Percentiles rank a stretch among this genome's conserved stretches.
These are phyloP conservation scores for Aspergillus sp. DNA, from an alignment of 2,329 filamentous ascomycete species.

Conservation along the genomic window DNA sequence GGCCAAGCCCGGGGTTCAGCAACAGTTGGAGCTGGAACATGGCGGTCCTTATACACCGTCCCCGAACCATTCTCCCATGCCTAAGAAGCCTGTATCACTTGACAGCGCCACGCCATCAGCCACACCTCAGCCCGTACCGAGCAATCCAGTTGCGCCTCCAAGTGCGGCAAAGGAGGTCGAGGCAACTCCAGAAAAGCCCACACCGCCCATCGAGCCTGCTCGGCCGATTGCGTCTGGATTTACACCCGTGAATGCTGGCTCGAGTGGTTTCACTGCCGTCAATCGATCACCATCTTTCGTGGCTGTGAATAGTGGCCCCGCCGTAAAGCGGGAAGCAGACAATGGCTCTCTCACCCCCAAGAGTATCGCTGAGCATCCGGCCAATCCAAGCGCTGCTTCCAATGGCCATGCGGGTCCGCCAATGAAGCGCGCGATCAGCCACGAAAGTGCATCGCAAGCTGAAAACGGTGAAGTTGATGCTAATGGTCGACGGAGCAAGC, in stretches of 20 bases:
- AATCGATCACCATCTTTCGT: slow-evolving; percentile 53
- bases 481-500: slow-evolving; percentile 81
- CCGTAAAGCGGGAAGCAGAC: slow-evolving; percentile 56
- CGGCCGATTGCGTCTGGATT: slow-evolving; percentile 56
- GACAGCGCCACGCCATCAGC: slow-evolving; percentile 50
- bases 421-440: slow-evolving; percentile 76
- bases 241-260: slow-evolving; percentile 68
- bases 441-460: slow-evolving; percentile 49
- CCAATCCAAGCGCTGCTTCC: slow-evolving; percentile 58
- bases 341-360: slow-evolving; percentile 62
- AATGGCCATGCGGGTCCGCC: slow-evolving; percentile 58
- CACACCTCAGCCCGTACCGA: slow-evolving; percentile 66
- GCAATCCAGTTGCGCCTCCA: slow-evolving; percentile 58
- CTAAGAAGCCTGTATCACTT: slow-evolving; percentile 42
- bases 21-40: slow-evolving; percentile 89
- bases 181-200: slow-evolving; percentile 35
- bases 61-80: slow-evolving; percentile 74
- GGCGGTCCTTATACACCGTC: slow-evolving; percentile 84
- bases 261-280: slow-evolving; percentile 59
- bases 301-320: slow-evolving; percentile 41
- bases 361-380: slow-evolving; percentile 63
- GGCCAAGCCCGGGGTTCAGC: slow-evolving; percentile 93
- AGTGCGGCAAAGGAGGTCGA: slow-evolving; percentile 53
- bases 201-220: slow-evolving; percentile 40
- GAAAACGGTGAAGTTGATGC: slow-evolving; percentile 61